Percentiles rank a stretch among this genome's conserved stretches.
phyloP scores from a whole-genome alignment of 1,139 yeast genomes.

The Diutina neorugosa region DNA sequence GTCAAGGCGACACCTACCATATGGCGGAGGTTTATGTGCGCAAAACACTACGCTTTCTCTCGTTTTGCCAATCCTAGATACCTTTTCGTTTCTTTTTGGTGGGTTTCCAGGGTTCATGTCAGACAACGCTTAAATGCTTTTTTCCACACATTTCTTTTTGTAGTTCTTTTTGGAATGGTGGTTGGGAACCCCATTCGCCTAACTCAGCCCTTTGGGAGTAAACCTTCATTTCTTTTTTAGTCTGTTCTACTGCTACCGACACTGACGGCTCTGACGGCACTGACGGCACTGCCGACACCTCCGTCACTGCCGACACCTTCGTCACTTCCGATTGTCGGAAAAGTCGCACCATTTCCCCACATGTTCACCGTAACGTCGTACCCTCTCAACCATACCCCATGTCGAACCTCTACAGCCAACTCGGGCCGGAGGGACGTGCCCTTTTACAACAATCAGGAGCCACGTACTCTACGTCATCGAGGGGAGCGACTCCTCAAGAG shows the following conservation, averaged over 20 bases:
- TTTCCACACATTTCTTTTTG: too few relatives aligned
- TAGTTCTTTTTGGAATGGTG: background rate
- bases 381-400: background rate
- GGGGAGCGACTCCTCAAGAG: constrained; percentile 24
- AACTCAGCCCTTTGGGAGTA: background rate
- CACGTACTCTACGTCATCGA: background rate
- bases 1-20: background rate
- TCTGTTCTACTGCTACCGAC: too few relatives aligned
- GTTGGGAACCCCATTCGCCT: background rate
- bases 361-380: background rate
- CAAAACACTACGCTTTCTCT: too few relatives aligned
- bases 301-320: background rate
- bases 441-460: background rate
- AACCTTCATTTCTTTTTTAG: background rate
- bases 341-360: background rate
- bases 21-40: background rate
- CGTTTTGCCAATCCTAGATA: too few relatives aligned
- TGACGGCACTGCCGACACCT: background rate
- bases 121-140: background rate
- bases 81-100: background rate
- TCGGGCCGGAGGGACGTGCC: constrained; percentile 2
- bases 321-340: background rate
- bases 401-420: background rate
- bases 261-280: too few relatives aligned
- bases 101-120: background rate